A percentile compares a stretch with the other conserved stretches of the same genome.
These are phyloP conservation scores for Rhodotorula sp. DNA, from an alignment of 1,284 basidiomycete species.

Conservation along the genomic window DNA sequence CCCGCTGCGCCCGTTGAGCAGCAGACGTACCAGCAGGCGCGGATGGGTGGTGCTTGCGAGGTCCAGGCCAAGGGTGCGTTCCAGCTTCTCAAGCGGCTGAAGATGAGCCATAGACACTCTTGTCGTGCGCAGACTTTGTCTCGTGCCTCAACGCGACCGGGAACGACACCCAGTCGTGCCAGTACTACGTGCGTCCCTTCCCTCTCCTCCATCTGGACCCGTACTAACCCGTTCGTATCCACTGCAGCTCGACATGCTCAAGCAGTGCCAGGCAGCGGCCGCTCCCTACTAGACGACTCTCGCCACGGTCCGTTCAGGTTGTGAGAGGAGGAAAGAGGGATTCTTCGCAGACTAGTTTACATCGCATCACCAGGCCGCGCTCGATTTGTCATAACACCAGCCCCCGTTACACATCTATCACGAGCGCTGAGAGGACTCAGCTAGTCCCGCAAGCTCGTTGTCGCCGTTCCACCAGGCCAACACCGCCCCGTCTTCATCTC, in stretches of 20 bases:
- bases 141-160: conserved; percentile 55
- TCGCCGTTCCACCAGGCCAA: no score
- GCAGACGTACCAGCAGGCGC: conserved; percentile 41
- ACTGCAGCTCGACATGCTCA: conserved; percentile 44
- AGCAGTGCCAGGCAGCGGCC: conserved; percentile 55
- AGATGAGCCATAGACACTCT: neutral
- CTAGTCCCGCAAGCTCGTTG: no score
- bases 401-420: no score
- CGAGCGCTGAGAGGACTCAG: no score
- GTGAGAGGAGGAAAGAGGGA: no score
- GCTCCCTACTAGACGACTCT: conserved; percentile 47
- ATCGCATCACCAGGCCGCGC: neutral
- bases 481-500: neutral
- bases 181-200: conserved; percentile 51
- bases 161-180: conserved; percentile 57
- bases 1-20: conserved; percentile 49
- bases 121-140: conserved; percentile 50
- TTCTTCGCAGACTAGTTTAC: neutral
- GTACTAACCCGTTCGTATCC: neutral
- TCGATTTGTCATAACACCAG: no score
- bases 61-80: conserved; percentile 56
- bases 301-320: no score
- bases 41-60: conserved; percentile 52
- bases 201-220: conserved; percentile 40
- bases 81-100: neutral